Evolutionary conservation across 306 rosid species (phyloP).

Genomic region (Inga leiocalycina): DNA sequence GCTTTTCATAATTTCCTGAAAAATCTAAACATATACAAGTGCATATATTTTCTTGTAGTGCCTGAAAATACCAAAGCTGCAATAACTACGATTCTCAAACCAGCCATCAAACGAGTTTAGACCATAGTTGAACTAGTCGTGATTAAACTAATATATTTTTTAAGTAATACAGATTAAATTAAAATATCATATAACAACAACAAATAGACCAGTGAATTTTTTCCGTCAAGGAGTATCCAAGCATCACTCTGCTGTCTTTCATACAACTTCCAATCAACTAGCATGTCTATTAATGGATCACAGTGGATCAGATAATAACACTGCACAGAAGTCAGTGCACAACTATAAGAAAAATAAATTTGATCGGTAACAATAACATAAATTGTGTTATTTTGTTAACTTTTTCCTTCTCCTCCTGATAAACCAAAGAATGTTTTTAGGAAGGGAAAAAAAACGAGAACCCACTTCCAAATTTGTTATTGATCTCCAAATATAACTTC

Average conservation of each 20-base stretch:
- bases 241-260: too few relatives aligned
- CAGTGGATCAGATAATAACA: too few relatives aligned
- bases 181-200: too few relatives aligned
- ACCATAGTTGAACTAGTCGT: neutral
- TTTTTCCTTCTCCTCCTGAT: too few relatives aligned
- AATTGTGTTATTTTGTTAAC: too few relatives aligned
- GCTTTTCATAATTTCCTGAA: neutral
- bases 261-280: too few relatives aligned
- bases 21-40: neutral
- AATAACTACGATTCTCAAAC: neutral
- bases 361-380: neutral
- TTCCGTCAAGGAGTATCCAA: too few relatives aligned
- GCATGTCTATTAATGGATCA: too few relatives aligned
- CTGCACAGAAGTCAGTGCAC: too few relatives aligned
- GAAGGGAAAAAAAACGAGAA: neutral
- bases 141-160: neutral
- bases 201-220: too few relatives aligned
- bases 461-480: constrained; percentile 3
- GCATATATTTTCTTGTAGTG: neutral
- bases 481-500: neutral
- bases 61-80: neutral
- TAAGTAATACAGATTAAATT: neutral
- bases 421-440: neutral
- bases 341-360: constrained; percentile 17
- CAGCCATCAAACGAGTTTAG: neutral